Evolutionary conservation across 345 rosid genomes (phyloP).

Genomic region (Clausena lansium): DNA sequence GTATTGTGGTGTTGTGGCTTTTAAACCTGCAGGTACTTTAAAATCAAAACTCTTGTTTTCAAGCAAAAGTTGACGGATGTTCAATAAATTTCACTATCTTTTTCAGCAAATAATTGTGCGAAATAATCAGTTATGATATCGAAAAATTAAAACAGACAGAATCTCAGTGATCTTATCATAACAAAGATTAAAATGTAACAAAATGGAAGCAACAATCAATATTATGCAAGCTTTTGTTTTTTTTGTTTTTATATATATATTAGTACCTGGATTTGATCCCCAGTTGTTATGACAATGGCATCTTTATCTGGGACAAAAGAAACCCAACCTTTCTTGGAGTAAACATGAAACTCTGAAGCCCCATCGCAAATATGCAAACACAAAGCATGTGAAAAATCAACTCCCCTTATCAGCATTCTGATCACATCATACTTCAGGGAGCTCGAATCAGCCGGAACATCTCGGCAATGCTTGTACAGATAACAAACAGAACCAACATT

Average conservation of each 20-base stretch:
- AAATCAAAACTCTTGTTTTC: no score
- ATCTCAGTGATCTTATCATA: background rate
- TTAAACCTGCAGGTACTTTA: no score
- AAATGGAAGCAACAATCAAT: background rate
- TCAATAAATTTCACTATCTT: no score
- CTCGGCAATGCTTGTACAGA: slow-evolving; percentile 42
- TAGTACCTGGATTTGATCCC: slow-evolving; percentile 69
- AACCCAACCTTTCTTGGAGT: slow-evolving; percentile 88
- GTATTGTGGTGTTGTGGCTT: no score
- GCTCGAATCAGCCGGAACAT: slow-evolving; percentile 23
- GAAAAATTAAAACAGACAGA: no score
- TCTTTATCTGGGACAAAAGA: slow-evolving; percentile 62
- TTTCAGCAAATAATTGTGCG: no score
- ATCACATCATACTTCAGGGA: slow-evolving; percentile 62
- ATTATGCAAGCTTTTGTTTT: slow-evolving; percentile 9
- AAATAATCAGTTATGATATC: no score
- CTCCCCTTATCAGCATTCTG: slow-evolving; percentile 71
- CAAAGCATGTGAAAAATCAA: slow-evolving; percentile 68
- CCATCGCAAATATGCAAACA: slow-evolving; percentile 54
- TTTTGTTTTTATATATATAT: no score
- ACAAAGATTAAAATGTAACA: background rate
- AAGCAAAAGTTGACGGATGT: no score
- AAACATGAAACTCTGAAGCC: slow-evolving; percentile 65
- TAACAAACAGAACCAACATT: slow-evolving; percentile 38
- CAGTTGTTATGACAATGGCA: slow-evolving; percentile 67